Evolutionary conservation across 2,329 filamentous ascomycete species (phyloP).

Genomic region (Lasiodiplodia sp.): DNA sequence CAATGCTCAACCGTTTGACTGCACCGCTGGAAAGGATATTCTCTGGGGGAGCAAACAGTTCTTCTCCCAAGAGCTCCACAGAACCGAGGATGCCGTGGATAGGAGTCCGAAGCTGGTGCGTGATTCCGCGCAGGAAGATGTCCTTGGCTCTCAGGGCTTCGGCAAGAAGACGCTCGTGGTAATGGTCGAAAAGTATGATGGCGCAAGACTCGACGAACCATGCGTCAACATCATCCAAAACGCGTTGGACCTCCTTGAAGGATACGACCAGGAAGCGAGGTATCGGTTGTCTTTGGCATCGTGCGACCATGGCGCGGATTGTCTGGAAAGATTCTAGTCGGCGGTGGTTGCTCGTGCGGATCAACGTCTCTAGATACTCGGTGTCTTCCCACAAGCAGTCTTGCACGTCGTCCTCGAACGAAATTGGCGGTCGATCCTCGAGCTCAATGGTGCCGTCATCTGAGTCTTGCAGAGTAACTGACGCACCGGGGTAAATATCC

Average conservation of each 20-base stretch:
- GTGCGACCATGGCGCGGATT: constrained; percentile 49
- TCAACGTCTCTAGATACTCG: constrained; percentile 49
- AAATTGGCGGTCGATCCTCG: constrained; percentile 39
- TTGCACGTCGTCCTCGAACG: constrained; percentile 41
- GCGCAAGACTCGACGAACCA: constrained; percentile 56
- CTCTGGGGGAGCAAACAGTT: constrained; percentile 40
- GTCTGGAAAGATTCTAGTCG: constrained; percentile 38
- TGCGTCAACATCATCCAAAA: constrained; percentile 57
- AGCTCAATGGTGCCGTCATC: constrained; percentile 38
- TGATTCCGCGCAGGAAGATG: constrained; percentile 54
- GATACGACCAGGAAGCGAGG: constrained; percentile 49
- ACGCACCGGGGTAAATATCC: constrained; percentile 45
- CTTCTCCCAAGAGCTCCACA: constrained; percentile 53
- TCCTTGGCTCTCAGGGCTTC: constrained; percentile 56
- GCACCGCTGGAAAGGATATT: constrained; percentile 29
- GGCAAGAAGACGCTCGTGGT: constrained; percentile 48
- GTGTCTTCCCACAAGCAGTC: constrained; percentile 56
- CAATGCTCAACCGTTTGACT: not conserved
- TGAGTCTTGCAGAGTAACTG: constrained; percentile 39
- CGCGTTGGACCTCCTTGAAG: constrained; percentile 50
- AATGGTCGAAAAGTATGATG: constrained; percentile 46
- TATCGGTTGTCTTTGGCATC: constrained; percentile 43
- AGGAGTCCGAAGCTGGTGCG: constrained; percentile 57
- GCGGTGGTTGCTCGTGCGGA: constrained; percentile 46
- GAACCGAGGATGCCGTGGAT: constrained; percentile 57